These are phyloP conservation scores for Colletotrichum coccodes DNA, from an alignment of 2,329 filamentous ascomycete genomes.

Conservation along the genomic window DNA sequence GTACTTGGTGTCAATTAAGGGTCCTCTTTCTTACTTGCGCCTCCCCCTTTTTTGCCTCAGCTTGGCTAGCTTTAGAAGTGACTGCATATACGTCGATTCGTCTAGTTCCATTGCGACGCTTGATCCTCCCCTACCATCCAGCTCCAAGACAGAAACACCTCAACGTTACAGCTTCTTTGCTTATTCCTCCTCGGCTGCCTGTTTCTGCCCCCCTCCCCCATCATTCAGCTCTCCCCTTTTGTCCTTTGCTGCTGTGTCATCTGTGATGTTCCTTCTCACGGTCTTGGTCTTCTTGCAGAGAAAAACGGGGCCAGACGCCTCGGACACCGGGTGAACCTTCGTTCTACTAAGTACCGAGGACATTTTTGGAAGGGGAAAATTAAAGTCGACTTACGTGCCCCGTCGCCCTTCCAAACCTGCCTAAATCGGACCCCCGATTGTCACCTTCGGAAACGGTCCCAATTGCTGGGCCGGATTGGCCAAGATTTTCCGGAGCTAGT, in stretches of 20 bases:
- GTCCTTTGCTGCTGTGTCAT: not conserved
- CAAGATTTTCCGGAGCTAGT: conserved; percentile 1
- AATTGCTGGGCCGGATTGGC: not conserved
- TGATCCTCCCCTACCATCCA: not conserved
- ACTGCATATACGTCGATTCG: not conserved
- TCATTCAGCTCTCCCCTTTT: not conserved
- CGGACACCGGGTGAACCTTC: not conserved
- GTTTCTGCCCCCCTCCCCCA: not conserved
- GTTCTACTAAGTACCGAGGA: not conserved
- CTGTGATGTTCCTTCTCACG: not conserved
- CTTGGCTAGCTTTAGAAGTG: not conserved
- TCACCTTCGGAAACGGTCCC: not conserved
- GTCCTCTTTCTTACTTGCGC: not conserved
- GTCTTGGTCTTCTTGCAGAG: not conserved
- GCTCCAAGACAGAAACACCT: not conserved
- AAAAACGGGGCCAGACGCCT: not conserved
- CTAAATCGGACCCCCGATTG: not conserved
- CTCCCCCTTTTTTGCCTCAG: not conserved
- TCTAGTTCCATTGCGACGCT: not conserved
- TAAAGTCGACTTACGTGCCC: no score
- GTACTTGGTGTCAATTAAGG: not conserved
- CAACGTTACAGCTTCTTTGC: conserved; percentile 10
- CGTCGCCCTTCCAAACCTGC: no score
- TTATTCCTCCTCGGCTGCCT: conserved; percentile 1
- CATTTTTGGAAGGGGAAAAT: no score